Evolutionary conservation across 2,329 filamentous ascomycete species (phyloP), one percentile per base, ranked within the genome.

Genomic region (Chaetomiaceae sp.): DNA sequence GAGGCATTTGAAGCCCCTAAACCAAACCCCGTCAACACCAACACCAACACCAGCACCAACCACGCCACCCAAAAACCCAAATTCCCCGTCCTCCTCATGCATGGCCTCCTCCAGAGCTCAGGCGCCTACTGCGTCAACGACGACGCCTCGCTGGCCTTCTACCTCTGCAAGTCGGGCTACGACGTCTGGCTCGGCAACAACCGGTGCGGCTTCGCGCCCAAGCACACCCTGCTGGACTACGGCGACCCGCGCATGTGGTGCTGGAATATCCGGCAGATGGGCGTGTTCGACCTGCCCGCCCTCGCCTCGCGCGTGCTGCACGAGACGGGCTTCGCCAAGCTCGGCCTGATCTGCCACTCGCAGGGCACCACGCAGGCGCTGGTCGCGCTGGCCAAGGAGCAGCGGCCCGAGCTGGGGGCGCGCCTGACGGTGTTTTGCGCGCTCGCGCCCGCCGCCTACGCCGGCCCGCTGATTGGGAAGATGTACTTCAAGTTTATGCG

Each of bases 141-240:
- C 63, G 90, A 96, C 57, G 84, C 90, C 60, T 92, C 87, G 23
- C 77, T 96, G 7, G 91, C 92, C 1, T 96, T 96, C 70, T 95
- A 86, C 73, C 82, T 97, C 7, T 90, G 88, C 69, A 96, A 96
- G 70, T 84, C 87, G 0, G 91, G 91, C 1, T 96, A 90, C 69
- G 92, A 97, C 67, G 89, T 97, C 34, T 97, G 91, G 91, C 77
- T 96, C 14, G 92, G 92, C 4, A 95, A 96, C 71, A 96, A 96
- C 66, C 81, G 92, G 18, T 95, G 90, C 65, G 91, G 91, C 1
- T 90, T 94, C 69, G 74, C 80, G 0, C 91, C 92, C 0, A 80
- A 84, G 58, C 92, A 97, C 65, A 80, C 77, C 2, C 71, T 85
- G 20, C 78, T 96, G 34, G 71, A 81, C 2, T 84, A 87, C 59